A percentile compares a stretch with the other conserved stretches of the same genome.
phyloP scores from a whole-genome alignment of 108 stramenopile species.

The Nitzschia sp. region DNA sequence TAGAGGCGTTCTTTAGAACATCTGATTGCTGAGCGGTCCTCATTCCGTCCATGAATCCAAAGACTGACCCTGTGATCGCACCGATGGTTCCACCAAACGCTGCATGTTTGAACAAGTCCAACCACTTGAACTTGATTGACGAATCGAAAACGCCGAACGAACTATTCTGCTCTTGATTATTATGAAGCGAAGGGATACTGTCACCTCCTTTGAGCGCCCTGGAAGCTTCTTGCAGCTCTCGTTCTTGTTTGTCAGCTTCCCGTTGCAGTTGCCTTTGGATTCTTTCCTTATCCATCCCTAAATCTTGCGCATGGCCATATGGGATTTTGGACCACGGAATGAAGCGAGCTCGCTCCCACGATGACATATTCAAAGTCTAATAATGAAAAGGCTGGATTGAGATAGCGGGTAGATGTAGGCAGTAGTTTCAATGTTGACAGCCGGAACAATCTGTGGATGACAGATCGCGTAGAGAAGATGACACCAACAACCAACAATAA shows the following conservation, averaged over 20 bases:
- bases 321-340: slow-evolving; percentile 76
- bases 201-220: background rate
- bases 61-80: slow-evolving; percentile 77
- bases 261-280: slow-evolving; percentile 65
- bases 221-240: slow-evolving; percentile 20
- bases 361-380: slow-evolving; percentile 51
- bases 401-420: too few species aligned
- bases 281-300: slow-evolving; percentile 64
- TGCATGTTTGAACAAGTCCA: slow-evolving; percentile 57
- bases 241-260: slow-evolving; percentile 56
- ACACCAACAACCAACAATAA: too few species aligned
- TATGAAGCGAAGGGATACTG: background rate
- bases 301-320: slow-evolving; percentile 34
- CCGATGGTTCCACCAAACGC: slow-evolving; percentile 85
- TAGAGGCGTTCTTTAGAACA: slow-evolving; percentile 68
- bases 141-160: slow-evolving; percentile 10
- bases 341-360: slow-evolving; percentile 80
- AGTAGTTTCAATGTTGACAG: too few species aligned
- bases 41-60: slow-evolving; percentile 92
- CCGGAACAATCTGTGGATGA: too few species aligned
- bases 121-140: slow-evolving; percentile 46
- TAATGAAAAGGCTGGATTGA: too few species aligned
- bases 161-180: background rate
- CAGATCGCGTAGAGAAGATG: too few species aligned
- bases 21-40: slow-evolving; percentile 56